Conservation (phyloP, 2,329 filamentous ascomycete species). For the Xylaria sp. region DNA sequence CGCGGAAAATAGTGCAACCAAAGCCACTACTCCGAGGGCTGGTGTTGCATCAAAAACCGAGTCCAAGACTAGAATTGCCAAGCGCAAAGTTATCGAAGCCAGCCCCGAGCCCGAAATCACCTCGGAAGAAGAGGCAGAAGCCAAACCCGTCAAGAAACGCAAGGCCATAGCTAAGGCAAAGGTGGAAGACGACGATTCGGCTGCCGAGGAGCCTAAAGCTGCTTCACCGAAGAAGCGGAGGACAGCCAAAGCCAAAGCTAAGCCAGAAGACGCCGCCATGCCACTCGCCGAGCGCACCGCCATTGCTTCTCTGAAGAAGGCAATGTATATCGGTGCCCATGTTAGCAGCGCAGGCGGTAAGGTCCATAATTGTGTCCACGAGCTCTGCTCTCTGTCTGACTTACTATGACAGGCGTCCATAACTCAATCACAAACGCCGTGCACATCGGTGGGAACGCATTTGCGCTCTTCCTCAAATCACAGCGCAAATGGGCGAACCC, state of each 20-base stretch:
- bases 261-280: slow-evolving; percentile 57
- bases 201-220: slow-evolving; percentile 23
- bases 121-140: slow-evolving; percentile 24
- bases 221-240: slow-evolving; percentile 56
- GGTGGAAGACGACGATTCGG: slow-evolving; percentile 31
- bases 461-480: slow-evolving; percentile 94
- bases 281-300: slow-evolving; percentile 76
- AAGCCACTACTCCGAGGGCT: slow-evolving; percentile 40
- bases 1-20: slow-evolving; percentile 34
- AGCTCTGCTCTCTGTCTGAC: background rate
- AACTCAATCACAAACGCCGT: slow-evolving; percentile 83
- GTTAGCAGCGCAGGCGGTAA: slow-evolving; percentile 89
- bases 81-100: slow-evolving; percentile 39
- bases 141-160: slow-evolving; percentile 55
- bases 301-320: slow-evolving; percentile 68
- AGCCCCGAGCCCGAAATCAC: slow-evolving; percentile 30
- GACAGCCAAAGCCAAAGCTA: slow-evolving; percentile 50
- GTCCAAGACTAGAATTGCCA: slow-evolving; percentile 36
- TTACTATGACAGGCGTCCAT: slow-evolving; percentile 73
- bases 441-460: slow-evolving; percentile 89
- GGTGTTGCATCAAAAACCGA: slow-evolving; percentile 36
- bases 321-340: slow-evolving; percentile 90
- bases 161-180: slow-evolving; percentile 44
- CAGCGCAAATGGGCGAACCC: slow-evolving; percentile 95
- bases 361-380: background rate